Base-by-base conservation (phyloP, 139 green algal species). In the Trebouxia sp. region DNA sequence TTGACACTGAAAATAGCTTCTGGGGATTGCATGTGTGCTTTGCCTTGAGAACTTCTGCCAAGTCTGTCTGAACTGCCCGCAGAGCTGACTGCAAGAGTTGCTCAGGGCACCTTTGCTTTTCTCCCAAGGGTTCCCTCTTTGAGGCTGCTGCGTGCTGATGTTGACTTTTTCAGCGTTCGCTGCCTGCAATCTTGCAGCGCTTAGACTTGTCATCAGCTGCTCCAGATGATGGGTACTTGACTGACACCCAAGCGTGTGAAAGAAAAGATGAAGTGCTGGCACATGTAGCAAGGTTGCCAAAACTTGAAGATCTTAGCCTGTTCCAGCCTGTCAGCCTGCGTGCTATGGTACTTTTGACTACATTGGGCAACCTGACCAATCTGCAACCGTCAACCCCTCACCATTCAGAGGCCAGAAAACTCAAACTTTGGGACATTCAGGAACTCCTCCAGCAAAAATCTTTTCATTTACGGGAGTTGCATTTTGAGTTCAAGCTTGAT, bases 401-500 rank as follows among this genome's bases (percentile, higher is more conserved):
- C n/a, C 8, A 26, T 24, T 66, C 55, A 35, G 5, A 37, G n/a
- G 55, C 12, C 3, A n/a, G n/a, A n/a, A n/a, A 5, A 6, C n/a
- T 66, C 3, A 38, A 38, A 17, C 26, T 66, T 15, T 66, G 55
- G 55, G 4, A 37, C 3, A n/a, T 66, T 6, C 26, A 39, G 24
- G 24, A 38, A 12, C 26, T 66, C 6, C 12, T 66, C 55, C 24
- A 66, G n/a, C 7, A 38, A 7, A 26, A 66, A 9, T 3, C 7
- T 3, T 66, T 66, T 11, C 26, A n/a, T 7, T 66, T 66, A n/a
- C 22, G 38, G 11, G 6, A 66, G 12, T n/a, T 66, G 55, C 55
- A 66, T 66, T 38, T 38, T 66, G 55, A 66, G 12, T 66, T 66
- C n/a, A 66, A 38, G 55, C 55, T 66, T 26, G 55, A 66, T 38